Evolutionary conservation across 2,329 filamentous ascomycete species (phyloP).

Genomic region (Fusarium nodosum): DNA sequence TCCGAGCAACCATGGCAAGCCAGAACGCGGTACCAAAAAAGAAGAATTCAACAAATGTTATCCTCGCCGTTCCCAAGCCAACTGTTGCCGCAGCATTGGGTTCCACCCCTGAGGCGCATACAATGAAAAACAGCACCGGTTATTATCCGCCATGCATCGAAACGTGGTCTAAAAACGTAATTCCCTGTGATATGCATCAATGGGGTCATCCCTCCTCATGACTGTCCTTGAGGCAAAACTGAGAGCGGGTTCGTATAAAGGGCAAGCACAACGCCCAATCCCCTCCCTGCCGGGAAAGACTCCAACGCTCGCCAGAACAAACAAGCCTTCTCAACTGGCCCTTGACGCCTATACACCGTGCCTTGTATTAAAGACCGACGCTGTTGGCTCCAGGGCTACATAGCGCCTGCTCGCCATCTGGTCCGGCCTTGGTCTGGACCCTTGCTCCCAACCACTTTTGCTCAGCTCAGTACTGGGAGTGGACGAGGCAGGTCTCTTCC

Average conservation of each 20-base stretch:
- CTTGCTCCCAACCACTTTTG: constrained; percentile 49
- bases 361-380: constrained; percentile 45
- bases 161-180: constrained; percentile 63
- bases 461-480: constrained; percentile 51
- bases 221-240: constrained; percentile 48
- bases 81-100: constrained; percentile 47
- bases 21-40: constrained; percentile 45
- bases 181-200: constrained; percentile 56
- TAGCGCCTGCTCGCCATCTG: constrained; percentile 50
- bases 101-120: constrained; percentile 50
- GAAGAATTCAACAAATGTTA: constrained; percentile 43
- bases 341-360: constrained; percentile 41
- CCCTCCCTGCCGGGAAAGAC: constrained; percentile 50
- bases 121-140: constrained; percentile 59
- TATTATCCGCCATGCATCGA: constrained; percentile 65
- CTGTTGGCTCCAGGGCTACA: constrained; percentile 50
- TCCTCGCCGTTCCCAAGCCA: constrained; percentile 45
- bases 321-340: constrained; percentile 49
- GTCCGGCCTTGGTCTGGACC: constrained; percentile 49
- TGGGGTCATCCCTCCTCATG: constrained; percentile 50
- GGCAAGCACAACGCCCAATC: constrained; percentile 50
- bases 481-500: constrained; percentile 50
- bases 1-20: constrained; percentile 44
- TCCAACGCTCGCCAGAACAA: constrained; percentile 51
- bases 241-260: constrained; percentile 47